Evolutionary conservation across 306 rosid species (phyloP).

Genomic region (Cicer chorassanicum): DNA sequence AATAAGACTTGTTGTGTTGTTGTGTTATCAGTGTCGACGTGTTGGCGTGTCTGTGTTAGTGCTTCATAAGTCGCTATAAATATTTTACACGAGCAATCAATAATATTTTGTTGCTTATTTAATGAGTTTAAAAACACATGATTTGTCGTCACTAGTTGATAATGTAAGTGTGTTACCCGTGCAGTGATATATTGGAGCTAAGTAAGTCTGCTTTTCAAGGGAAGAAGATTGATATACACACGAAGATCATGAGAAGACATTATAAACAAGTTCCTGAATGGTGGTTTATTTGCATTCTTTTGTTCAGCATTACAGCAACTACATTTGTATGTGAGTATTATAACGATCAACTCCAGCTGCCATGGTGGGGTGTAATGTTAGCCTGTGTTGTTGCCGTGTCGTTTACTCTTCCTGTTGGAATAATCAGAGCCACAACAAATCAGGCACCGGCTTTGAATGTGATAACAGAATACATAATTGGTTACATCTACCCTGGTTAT

Average conservation of each 20-base stretch:
- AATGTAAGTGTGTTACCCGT: background rate
- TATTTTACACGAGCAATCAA: background rate
- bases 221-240: slow-evolving; percentile 75
- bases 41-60: too few species aligned
- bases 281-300: slow-evolving; percentile 79
- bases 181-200: slow-evolving; percentile 73
- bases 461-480: slow-evolving; percentile 76
- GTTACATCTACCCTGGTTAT: slow-evolving; percentile 80
- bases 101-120: background rate
- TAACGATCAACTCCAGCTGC: slow-evolving; percentile 67
- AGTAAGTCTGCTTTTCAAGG: slow-evolving; percentile 74
- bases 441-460: slow-evolving; percentile 73
- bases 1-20: too few species aligned
- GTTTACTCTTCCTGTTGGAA: slow-evolving; percentile 84
- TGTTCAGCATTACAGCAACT: slow-evolving; percentile 58
- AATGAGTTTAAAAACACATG: background rate
- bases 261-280: slow-evolving; percentile 75
- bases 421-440: slow-evolving; percentile 78
- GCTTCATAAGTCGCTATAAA: too few species aligned
- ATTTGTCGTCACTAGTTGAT: background rate
- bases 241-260: slow-evolving; percentile 73
- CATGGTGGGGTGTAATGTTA: slow-evolving; percentile 87
- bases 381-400: slow-evolving; percentile 68
- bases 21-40: too few species aligned
- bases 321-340: slow-evolving; percentile 65